phyloP scores from a whole-genome alignment of 176 grass and related monocot species.

The Oryza meridionalis region DNA sequence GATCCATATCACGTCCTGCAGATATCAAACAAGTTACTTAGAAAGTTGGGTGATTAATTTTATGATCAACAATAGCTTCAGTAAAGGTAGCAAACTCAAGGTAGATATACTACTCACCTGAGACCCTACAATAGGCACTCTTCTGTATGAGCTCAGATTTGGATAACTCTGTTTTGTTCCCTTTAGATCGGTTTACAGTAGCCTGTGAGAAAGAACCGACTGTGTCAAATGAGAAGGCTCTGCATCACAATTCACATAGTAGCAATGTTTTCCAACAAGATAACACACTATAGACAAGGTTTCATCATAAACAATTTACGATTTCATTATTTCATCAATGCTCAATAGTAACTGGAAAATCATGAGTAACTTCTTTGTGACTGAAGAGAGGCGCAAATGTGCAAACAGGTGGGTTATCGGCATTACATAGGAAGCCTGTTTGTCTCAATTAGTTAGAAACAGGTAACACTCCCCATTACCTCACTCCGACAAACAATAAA shows the following conservation, averaged over 20 bases:
- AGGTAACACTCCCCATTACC: background rate
- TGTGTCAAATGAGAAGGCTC: background rate
- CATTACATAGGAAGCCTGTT: background rate
- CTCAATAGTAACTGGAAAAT: background rate
- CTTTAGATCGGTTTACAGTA: conserved; percentile 90
- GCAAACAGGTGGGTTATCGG: background rate
- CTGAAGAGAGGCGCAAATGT: conserved; percentile 18
- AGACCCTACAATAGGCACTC: conserved; percentile 95
- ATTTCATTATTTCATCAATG: background rate
- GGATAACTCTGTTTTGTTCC: conserved; percentile 90
- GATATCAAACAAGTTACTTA: conserved; percentile 36
- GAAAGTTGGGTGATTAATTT: conserved; percentile 6
- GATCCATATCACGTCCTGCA: conserved; percentile 91
- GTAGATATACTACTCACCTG: conserved; percentile 54
- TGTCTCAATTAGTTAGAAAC: conserved; percentile 1
- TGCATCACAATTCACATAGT: background rate
- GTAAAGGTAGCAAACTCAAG: background rate
- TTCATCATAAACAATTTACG: background rate
- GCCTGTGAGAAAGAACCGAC: conserved; percentile 55
- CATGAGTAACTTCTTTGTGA: background rate
- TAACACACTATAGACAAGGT: background rate
- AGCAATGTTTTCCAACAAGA: background rate
- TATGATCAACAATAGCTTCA: conserved; percentile 4
- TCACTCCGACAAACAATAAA: background rate
- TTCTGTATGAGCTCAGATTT: conserved; percentile 91